Percentiles rank a stretch among this genome's conserved stretches.
Evolutionary conservation across 495 filamentous ascomycete genomes (phyloP).

Genomic region (Aspergillus affinis): DNA sequence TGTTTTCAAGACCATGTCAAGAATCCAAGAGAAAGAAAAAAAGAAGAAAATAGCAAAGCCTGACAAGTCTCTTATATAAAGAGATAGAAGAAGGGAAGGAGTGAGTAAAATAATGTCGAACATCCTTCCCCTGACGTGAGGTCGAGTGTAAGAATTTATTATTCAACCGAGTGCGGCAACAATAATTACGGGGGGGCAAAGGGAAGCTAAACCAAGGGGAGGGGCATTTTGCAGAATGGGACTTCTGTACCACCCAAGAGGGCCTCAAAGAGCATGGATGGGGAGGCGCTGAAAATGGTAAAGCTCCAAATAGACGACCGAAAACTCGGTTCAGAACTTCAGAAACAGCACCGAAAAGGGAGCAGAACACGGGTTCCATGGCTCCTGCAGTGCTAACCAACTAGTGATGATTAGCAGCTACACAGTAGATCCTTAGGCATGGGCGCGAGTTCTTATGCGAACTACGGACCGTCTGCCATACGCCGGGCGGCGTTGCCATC

Average conservation of each 20-base stretch:
- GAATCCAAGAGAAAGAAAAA: neutral
- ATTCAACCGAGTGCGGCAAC: neutral
- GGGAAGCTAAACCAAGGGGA: neutral
- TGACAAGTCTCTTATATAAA: too few relatives aligned
- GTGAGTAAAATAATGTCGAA: neutral
- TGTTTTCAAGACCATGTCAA: neutral
- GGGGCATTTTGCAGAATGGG: constrained; percentile 11
- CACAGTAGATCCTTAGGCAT: constrained; percentile 19
- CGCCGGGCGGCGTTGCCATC: neutral
- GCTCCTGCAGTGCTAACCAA: constrained; percentile 13
- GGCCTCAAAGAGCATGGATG: constrained; percentile 7
- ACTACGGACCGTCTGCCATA: constrained; percentile 6
- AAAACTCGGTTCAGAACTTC: constrained; percentile 15
- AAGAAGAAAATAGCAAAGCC: neutral
- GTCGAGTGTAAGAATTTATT: neutral
- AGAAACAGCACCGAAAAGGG: constrained; percentile 13
- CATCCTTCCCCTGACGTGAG: neutral
- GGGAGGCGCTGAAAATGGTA: constrained; percentile 13
- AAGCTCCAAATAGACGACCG: constrained; percentile 10
- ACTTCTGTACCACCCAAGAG: constrained; percentile 13
- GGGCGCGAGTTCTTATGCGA: constrained; percentile 9
- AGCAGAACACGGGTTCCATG: constrained; percentile 13
- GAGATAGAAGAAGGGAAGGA: too few relatives aligned
- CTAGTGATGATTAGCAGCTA: constrained; percentile 24
- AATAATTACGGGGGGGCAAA: constrained; percentile 4